A percentile compares a stretch with the other conserved stretches of the same genome.
Evolutionary conservation across 2,329 filamentous ascomycete genomes (phyloP).

Genomic region (Sporothrix brasiliensis): DNA sequence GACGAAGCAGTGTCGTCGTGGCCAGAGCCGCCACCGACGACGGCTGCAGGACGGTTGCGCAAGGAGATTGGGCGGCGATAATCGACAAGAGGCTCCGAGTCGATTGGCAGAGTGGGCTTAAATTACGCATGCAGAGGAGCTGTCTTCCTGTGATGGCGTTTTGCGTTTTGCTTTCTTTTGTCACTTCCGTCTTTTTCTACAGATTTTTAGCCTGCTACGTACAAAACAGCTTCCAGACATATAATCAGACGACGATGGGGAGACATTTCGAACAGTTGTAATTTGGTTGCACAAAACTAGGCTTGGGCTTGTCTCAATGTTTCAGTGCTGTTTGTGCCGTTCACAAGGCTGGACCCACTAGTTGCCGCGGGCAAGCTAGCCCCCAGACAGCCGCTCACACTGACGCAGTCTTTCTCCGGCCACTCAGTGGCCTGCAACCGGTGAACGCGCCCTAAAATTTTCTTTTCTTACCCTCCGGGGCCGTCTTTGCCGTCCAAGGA

Average conservation of each 20-base stretch:
- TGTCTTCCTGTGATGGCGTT: slow-evolving; percentile 9
- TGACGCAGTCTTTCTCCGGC: slow-evolving; percentile 4
- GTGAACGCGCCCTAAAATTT: slow-evolving; percentile 20
- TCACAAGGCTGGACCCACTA: slow-evolving; percentile 17
- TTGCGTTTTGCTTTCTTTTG: background rate
- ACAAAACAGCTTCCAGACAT: background rate
- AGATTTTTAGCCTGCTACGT: background rate
- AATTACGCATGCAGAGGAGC: background rate
- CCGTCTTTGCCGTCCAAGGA: background rate
- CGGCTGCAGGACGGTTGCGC: slow-evolving; percentile 41
- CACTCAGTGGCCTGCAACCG: background rate
- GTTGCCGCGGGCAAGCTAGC: background rate
- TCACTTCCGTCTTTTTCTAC: background rate
- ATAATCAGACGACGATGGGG: background rate
- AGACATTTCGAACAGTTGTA: background rate
- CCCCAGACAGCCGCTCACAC: slow-evolving; percentile 4
- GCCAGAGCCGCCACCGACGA: slow-evolving; percentile 65
- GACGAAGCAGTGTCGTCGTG: slow-evolving; percentile 84
- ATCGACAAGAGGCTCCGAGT: slow-evolving; percentile 7
- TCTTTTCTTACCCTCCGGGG: background rate
- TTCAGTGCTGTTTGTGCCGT: background rate
- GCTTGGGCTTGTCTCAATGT: background rate
- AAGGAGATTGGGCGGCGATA: slow-evolving; percentile 40
- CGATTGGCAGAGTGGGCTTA: background rate
- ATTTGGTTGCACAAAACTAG: background rate